Percentiles rank a stretch among this genome's conserved stretches.
Conservation (phyloP, 2,329 filamentous ascomycete species). For the Tothia fuscella region DNA sequence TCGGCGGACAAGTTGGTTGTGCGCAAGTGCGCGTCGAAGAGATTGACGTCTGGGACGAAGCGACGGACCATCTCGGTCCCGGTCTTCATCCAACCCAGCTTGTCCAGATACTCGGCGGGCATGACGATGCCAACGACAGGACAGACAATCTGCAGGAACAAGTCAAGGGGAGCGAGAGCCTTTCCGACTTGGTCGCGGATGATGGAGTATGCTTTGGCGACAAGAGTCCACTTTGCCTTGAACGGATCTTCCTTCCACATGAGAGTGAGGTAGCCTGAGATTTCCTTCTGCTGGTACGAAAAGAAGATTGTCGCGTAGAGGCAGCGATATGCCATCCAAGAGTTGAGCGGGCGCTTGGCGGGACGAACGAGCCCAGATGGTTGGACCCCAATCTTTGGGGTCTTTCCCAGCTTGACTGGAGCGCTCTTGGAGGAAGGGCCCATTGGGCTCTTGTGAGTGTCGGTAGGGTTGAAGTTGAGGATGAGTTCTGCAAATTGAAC, state of each 20-base stretch:
- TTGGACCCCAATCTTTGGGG: neutral
- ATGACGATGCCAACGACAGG: constrained; percentile 36
- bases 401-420: neutral
- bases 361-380: constrained; percentile 8
- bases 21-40: constrained; percentile 14
- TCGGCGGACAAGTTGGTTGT: constrained; percentile 22
- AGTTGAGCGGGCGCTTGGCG: constrained; percentile 21
- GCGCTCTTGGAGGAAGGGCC: neutral
- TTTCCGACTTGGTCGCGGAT: constrained; percentile 40
- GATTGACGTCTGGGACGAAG: constrained; percentile 12
- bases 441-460: neutral
- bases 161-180: constrained; percentile 33
- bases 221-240: constrained; percentile 40
- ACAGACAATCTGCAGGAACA: constrained; percentile 35
- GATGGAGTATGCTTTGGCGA: constrained; percentile 44
- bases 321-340: constrained; percentile 26
- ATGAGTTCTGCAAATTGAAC: neutral
- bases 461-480: neutral
- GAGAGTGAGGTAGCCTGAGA: constrained; percentile 37
- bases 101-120: constrained; percentile 33
- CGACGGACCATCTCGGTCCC: constrained; percentile 14
- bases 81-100: constrained; percentile 35
- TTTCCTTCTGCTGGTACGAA: constrained; percentile 38
- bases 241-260: constrained; percentile 41
- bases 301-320: constrained; percentile 38